phyloP scores from a whole-genome alignment of 1,284 basidiomycete genomes.

The Mycosarcoma maydis region DNA sequence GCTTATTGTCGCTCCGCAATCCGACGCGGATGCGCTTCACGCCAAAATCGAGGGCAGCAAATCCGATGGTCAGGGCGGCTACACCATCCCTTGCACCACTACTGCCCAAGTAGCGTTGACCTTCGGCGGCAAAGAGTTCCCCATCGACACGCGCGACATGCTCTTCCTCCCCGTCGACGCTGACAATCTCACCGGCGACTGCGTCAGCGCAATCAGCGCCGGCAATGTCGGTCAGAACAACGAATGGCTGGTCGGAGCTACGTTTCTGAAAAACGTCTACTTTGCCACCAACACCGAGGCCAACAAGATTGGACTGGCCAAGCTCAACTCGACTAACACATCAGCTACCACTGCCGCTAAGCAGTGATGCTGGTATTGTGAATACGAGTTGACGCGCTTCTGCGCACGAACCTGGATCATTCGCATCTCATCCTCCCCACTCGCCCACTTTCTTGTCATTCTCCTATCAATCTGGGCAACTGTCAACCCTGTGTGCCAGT shows the following conservation, averaged over 20 bases:
- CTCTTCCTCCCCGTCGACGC: constrained; percentile 75
- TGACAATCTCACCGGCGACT: constrained; percentile 75
- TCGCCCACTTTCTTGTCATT: not conserved
- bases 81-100: constrained; percentile 81
- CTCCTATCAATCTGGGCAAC: too few species aligned
- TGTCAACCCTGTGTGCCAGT: too few species aligned
- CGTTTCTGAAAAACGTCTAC: constrained; percentile 66
- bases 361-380: too few species aligned
- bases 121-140: constrained; percentile 75
- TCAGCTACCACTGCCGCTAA: not conserved
- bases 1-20: constrained; percentile 67
- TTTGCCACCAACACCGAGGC: constrained; percentile 77
- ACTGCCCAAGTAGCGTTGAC: constrained; percentile 75
- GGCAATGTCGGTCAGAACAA: constrained; percentile 70
- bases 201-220: constrained; percentile 78
- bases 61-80: constrained; percentile 69
- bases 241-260: constrained; percentile 75
- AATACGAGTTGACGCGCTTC: too few species aligned
- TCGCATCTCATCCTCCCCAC: not conserved
- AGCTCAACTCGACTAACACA: constrained; percentile 33
- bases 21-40: constrained; percentile 73
- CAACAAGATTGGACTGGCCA: constrained; percentile 77
- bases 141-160: constrained; percentile 72
- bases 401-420: too few species aligned
- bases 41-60: constrained; percentile 74